These are phyloP conservation scores for Yamadazyma tumulicola DNA, from an alignment of 805 yeast species.

Conservation along the genomic window DNA sequence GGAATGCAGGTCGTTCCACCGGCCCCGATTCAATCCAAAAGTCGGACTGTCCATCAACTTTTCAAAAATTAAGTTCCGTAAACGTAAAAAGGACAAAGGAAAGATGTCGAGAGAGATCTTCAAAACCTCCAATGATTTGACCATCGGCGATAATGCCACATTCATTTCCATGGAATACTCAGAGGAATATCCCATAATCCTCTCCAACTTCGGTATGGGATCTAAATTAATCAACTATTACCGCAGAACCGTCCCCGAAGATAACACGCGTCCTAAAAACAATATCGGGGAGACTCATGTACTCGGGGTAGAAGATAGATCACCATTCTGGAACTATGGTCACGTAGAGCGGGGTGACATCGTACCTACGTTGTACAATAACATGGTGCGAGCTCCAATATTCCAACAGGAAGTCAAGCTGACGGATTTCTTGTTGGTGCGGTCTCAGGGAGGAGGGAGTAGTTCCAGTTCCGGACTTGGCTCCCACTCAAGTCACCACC, in stretches of 20 bases:
- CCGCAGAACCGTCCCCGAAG: conserved; percentile 77
- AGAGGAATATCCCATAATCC: conserved; percentile 79
- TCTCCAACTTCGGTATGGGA: conserved; percentile 94
- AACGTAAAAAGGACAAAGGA: conserved; percentile 86
- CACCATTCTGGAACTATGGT: conserved; percentile 98
- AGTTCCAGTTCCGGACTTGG: conserved; percentile 33
- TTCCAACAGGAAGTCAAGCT: conserved; percentile 75
- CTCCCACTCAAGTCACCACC: conserved; percentile 41
- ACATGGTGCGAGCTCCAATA: conserved; percentile 88
- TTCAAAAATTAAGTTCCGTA: conserved; percentile 70
- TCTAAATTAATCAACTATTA: conserved; percentile 90
- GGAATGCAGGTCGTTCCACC: conserved; percentile 74
- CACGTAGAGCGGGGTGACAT: conserved; percentile 91
- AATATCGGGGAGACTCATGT: conserved; percentile 94
- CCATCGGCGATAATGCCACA: conserved; percentile 79
- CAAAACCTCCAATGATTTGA: conserved; percentile 66
- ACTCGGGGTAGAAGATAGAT: conserved; percentile 90
- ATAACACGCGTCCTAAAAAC: conserved; percentile 80
- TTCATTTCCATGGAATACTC: conserved; percentile 82
- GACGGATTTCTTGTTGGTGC: conserved; percentile 79
- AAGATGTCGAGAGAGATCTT: conserved; percentile 75
- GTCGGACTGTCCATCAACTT: conserved; percentile 78
- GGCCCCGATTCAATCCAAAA: conserved; percentile 70
- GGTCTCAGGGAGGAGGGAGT: conserved; percentile 65
- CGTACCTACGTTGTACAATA: conserved; percentile 90